phyloP scores from a whole-genome alignment of 2,329 filamentous ascomycete species.

The Orbilia ellipsospora region DNA sequence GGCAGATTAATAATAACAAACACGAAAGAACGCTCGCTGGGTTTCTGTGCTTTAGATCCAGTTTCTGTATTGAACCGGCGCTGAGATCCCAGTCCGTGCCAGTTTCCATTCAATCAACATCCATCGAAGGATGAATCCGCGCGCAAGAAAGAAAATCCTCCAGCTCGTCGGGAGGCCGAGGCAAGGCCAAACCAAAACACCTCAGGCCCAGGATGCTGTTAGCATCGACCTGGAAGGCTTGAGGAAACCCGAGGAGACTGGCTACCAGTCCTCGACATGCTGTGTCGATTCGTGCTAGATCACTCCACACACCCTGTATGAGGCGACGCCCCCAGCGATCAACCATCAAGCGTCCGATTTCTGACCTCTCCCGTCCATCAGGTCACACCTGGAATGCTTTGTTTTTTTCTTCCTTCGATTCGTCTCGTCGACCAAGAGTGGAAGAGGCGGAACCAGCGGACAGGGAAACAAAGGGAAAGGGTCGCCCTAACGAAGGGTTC shows the following conservation, averaged over 20 bases:
- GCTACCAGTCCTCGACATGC: slow-evolving; percentile 12
- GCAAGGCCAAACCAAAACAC: slow-evolving; percentile 19
- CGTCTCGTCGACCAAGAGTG: slow-evolving; percentile 22
- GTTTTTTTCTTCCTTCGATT: slow-evolving; percentile 16
- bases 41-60: slow-evolving; percentile 7
- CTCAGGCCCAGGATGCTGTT: slow-evolving; percentile 10
- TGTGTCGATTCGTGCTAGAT: slow-evolving; percentile 24
- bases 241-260: slow-evolving; percentile 35
- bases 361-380: slow-evolving; percentile 6
- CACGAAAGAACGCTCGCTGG: slow-evolving; percentile 29
- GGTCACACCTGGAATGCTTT: slow-evolving; percentile 33
- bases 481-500: slow-evolving; percentile 35
- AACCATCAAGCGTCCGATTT: slow-evolving; percentile 1
- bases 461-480: slow-evolving; percentile 12
- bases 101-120: slow-evolving; percentile 16
- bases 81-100: slow-evolving; percentile 33
- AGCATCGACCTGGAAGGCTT: slow-evolving; percentile 28
- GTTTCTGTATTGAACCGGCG: slow-evolving; percentile 37
- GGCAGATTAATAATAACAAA: slow-evolving; percentile 45
- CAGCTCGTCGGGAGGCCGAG: background rate
- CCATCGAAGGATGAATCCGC: slow-evolving; percentile 6
- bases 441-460: slow-evolving; percentile 12
- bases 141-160: background rate
- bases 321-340: slow-evolving; percentile 26
- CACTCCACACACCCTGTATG: slow-evolving; percentile 3